Evolutionary conservation across 208 protist genomes (phyloP).

Genomic region (Leishmania lainsoni): DNA sequence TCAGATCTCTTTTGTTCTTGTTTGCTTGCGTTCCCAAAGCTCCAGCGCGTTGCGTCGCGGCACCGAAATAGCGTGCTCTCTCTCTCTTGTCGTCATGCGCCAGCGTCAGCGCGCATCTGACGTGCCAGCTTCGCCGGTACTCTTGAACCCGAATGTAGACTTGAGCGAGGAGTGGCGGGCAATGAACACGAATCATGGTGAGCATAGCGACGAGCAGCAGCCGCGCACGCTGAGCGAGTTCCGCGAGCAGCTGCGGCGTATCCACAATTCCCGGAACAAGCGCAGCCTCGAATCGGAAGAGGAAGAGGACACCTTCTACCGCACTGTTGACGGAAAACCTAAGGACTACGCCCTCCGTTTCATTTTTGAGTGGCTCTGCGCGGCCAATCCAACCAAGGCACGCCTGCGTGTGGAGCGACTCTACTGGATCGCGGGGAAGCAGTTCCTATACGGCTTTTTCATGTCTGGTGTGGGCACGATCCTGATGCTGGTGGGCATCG

Average conservation of each 20-base stretch:
- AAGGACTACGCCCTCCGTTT: conserved; percentile 26
- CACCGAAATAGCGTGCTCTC: background rate
- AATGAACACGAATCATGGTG: background rate
- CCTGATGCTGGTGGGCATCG: conserved; percentile 43
- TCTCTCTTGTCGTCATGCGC: background rate
- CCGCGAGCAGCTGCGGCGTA: conserved; percentile 17
- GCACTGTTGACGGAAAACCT: background rate
- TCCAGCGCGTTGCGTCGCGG: background rate
- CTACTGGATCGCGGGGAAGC: conserved; percentile 76
- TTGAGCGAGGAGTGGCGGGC: conserved; percentile 24
- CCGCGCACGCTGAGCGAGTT: conserved; percentile 35
- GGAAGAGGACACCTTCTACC: conserved; percentile 58
- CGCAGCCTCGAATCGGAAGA: conserved; percentile 45
- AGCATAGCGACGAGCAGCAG: background rate
- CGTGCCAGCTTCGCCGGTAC: background rate
- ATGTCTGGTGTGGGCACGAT: conserved; percentile 65
- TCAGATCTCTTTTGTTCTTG: background rate
- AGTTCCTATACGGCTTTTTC: conserved; percentile 65
- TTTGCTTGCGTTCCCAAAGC: background rate
- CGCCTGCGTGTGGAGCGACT: conserved; percentile 66
- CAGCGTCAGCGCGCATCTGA: background rate
- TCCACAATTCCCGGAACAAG: conserved; percentile 5
- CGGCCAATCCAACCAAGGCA: conserved; percentile 44
- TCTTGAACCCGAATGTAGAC: conserved; percentile 14
- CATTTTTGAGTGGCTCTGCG: conserved; percentile 59